Evolutionary conservation across 306 rosid genomes (phyloP).

Genomic region (Erythrophleum fordii): DNA sequence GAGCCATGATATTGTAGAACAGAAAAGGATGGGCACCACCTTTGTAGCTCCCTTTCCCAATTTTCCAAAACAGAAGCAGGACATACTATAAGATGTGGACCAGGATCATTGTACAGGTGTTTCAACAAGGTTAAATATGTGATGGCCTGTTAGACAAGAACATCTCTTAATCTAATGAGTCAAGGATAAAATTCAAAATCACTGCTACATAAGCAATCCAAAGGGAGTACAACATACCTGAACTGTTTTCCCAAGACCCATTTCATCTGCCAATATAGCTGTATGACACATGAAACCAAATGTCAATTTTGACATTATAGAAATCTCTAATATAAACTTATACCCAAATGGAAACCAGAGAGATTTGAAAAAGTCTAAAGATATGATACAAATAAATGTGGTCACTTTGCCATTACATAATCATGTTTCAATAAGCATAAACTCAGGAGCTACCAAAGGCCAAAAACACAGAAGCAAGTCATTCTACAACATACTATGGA

Average conservation of each 20-base stretch:
- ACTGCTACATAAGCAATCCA: conserved; percentile 25
- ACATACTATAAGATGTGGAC: conserved; percentile 97
- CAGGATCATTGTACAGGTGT: conserved; percentile 80
- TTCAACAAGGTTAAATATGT: conserved; percentile 85
- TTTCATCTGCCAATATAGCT: conserved; percentile 99
- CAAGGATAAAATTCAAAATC: conserved; percentile 19
- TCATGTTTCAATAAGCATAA: conserved; percentile 12
- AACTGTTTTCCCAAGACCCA: conserved; percentile 97
- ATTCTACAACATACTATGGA: conserved; percentile 13
- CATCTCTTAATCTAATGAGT: conserved; percentile 38
- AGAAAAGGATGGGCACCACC: conserved; percentile 91
- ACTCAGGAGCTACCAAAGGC: conserved; percentile 3
- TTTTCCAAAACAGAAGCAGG: conserved; percentile 99
- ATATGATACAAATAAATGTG: conserved; percentile 1
- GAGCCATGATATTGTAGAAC: conserved; percentile 93
- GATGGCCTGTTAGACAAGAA: conserved; percentile 70
- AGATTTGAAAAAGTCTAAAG: background rate
- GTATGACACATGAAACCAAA: conserved; percentile 48
- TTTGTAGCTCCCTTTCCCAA: conserved; percentile 94
- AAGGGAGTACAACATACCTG: conserved; percentile 62
- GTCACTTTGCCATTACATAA: background rate
- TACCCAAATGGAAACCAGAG: conserved; percentile 21
- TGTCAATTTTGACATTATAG: conserved; percentile 23
- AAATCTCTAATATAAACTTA: conserved; percentile 12
- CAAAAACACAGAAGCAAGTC: conserved; percentile 14